Evolutionary conservation across 441 rosid genomes (phyloP).

Genomic region (Adansonia rubrostipa): DNA sequence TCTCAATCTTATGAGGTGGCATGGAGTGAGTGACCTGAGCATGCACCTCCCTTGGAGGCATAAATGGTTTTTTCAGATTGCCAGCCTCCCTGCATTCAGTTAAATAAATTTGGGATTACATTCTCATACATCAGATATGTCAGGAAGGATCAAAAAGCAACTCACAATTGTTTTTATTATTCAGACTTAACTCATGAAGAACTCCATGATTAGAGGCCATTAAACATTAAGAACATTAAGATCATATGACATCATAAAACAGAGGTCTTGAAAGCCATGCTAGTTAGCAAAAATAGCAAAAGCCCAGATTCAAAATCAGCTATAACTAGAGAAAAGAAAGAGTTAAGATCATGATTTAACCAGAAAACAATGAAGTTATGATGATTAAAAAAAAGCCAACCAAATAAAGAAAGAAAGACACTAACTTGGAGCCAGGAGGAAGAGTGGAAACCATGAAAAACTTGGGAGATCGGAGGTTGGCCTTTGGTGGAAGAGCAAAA

Average conservation of each 20-base stretch:
- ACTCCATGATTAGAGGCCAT: neutral
- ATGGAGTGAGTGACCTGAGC: constrained; percentile 82
- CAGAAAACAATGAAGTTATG: neutral
- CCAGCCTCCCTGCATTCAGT: constrained; percentile 65
- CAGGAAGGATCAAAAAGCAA: neutral
- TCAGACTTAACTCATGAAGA: too few species aligned
- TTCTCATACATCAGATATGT: neutral
- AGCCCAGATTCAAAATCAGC: constrained; percentile 47
- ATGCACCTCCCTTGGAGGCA: constrained; percentile 73
- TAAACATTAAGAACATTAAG: constrained; percentile 18
- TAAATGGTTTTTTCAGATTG: constrained; percentile 69
- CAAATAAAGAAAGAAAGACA: constrained; percentile 11
- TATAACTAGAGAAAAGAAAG: neutral
- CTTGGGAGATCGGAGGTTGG: constrained; percentile 72
- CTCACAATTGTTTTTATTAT: neutral
- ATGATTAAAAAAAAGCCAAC: neutral
- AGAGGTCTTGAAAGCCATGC: neutral
- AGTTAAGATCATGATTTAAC: neutral
- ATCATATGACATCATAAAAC: neutral
- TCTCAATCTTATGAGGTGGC: constrained; percentile 87
- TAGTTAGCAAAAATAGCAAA: neutral
- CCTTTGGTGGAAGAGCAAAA: constrained; percentile 58
- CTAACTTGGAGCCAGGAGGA: constrained; percentile 62
- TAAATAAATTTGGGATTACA: constrained; percentile 17
- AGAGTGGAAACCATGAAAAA: constrained; percentile 66